These are phyloP conservation scores for Neoscytalidium dimidiatum DNA, from an alignment of 2,329 filamentous ascomycete species.

Conservation along the genomic window DNA sequence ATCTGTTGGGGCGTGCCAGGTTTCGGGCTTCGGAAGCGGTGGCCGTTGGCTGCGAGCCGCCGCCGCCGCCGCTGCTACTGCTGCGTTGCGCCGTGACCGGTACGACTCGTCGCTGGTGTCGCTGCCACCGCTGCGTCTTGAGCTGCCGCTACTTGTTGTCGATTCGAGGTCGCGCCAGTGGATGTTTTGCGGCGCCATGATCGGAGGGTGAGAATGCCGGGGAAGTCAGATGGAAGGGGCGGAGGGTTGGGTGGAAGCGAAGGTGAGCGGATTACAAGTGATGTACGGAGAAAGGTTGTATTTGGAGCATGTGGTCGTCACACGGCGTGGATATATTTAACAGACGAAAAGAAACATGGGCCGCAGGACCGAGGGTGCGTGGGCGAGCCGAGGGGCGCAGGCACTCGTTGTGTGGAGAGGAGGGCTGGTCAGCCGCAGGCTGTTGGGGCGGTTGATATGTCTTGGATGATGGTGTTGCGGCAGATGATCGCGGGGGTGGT, in stretches of 20 bases:
- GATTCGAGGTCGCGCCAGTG: slow-evolving; percentile 19
- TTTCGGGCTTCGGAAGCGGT: slow-evolving; percentile 32
- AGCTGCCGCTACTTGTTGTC: slow-evolving; percentile 13
- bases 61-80: slow-evolving; percentile 33
- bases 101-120: slow-evolving; percentile 28
- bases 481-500: slow-evolving; percentile 18
- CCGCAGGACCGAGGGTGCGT: not conserved
- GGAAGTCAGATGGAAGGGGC: not conserved
- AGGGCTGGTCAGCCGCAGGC: not conserved
- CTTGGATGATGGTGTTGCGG: not conserved
- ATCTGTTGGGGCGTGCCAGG: slow-evolving; percentile 34
- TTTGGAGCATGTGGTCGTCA: not conserved
- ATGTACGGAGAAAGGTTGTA: not conserved
- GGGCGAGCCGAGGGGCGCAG: not conserved
- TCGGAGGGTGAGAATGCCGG: not conserved
- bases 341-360: slow-evolving; percentile 3
- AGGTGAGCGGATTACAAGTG: not conserved
- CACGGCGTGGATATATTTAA: slow-evolving; percentile 16
- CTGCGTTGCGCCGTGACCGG: slow-evolving; percentile 34
- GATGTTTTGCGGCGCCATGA: slow-evolving; percentile 8
- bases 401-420: not conserved
- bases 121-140: slow-evolving; percentile 25
- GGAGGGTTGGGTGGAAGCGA: not conserved
- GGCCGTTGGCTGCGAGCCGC: slow-evolving; percentile 29
- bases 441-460: slow-evolving; percentile 6